Evolutionary conservation across 441 rosid species (phyloP).

Genomic region (Gossypium schwendimanii): DNA sequence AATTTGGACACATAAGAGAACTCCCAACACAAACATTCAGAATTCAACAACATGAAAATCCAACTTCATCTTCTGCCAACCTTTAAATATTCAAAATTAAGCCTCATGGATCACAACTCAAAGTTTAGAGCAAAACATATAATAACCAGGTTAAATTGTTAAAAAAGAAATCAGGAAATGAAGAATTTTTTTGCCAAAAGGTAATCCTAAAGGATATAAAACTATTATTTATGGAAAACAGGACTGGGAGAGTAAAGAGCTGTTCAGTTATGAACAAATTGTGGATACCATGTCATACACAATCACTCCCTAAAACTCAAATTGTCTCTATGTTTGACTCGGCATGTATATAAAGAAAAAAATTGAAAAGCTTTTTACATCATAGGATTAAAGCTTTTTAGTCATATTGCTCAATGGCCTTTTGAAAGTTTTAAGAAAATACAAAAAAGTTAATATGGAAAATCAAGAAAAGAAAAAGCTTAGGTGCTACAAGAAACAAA

Average conservation of each 20-base stretch:
- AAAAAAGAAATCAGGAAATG: not conserved
- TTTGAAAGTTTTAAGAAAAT: not conserved
- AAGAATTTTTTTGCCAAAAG: not conserved
- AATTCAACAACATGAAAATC: not conserved
- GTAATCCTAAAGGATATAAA: not conserved
- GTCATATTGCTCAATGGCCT: not conserved
- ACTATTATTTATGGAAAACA: not conserved
- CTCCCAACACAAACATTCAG: not conserved
- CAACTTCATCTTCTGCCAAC: conserved; percentile 1
- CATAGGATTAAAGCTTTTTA: not conserved
- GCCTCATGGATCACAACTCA: not conserved
- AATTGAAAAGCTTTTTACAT: not conserved
- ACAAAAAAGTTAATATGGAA: not conserved
- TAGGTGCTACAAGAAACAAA: not conserved
- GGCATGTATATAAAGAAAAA: not conserved
- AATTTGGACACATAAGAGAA: not conserved
- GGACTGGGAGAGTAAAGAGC: not conserved
- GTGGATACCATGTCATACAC: not conserved
- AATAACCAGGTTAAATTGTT: not conserved
- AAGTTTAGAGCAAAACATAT: conserved; percentile 4
- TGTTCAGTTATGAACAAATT: not conserved
- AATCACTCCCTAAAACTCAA: not conserved
- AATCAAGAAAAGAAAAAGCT: not conserved
- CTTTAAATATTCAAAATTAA: not conserved
- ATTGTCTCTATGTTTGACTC: not conserved